These are phyloP conservation scores for Isatis lusitanica DNA, from an alignment of 441 rosid genomes.

Conservation along the genomic window DNA sequence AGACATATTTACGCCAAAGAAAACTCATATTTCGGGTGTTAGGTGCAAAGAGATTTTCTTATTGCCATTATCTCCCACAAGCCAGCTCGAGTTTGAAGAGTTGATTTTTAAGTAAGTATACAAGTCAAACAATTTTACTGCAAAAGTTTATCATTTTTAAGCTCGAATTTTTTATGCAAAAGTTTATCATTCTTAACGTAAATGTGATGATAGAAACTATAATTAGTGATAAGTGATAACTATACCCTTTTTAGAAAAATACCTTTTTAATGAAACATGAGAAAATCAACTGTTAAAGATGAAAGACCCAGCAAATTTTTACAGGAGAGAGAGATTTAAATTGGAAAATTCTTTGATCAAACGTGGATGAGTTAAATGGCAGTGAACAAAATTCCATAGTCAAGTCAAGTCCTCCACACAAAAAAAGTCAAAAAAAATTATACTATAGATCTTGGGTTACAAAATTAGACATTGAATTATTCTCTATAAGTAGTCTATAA, in stretches of 20 bases:
- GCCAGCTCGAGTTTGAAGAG: background rate
- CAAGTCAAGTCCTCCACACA: background rate
- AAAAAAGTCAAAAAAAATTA: background rate
- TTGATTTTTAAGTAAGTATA: background rate
- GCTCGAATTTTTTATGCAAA: background rate
- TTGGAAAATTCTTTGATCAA: background rate
- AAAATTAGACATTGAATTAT: background rate
- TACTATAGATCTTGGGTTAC: background rate
- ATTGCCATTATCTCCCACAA: background rate
- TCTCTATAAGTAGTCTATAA: no score
- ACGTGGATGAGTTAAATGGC: constrained; percentile 4
- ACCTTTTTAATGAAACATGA: background rate
- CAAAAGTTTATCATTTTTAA: background rate
- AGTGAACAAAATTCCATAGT: background rate
- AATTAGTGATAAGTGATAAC: background rate
- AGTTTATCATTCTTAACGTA: background rate
- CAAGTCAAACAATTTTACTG: background rate
- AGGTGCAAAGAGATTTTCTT: background rate
- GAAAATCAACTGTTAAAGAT: background rate
- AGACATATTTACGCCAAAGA: background rate
- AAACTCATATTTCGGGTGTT: background rate
- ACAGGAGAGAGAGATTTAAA: background rate
- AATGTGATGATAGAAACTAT: background rate
- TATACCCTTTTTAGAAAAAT: background rate
- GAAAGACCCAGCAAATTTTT: background rate